These are phyloP conservation scores for Candida saitoana DNA, from an alignment of 805 yeast species.

Conservation along the genomic window DNA sequence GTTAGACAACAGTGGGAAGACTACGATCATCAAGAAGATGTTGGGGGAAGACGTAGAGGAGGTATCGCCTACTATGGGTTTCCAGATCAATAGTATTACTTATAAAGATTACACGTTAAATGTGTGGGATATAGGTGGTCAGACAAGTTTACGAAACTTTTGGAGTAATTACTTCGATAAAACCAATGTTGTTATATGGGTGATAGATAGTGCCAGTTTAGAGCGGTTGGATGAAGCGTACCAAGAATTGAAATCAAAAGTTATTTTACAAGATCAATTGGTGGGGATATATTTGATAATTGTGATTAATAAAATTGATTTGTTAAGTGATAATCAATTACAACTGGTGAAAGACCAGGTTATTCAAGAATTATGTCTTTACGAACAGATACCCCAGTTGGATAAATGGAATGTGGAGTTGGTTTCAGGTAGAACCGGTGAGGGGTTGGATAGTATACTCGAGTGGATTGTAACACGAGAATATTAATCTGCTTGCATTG, in stretches of 20 bases:
- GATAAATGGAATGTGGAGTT: conserved; percentile 24
- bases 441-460: conserved; percentile 21
- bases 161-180: conserved; percentile 87
- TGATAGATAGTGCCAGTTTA: conserved; percentile 63
- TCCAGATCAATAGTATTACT: conserved; percentile 63
- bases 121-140: conserved; percentile 86
- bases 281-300: conserved; percentile 65
- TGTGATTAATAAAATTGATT: conserved; percentile 72
- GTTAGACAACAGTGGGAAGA: conserved; percentile 87
- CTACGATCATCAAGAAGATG: conserved; percentile 67
- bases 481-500: conserved; percentile 10
- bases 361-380: conserved; percentile 15
- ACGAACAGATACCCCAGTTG: conserved; percentile 14
- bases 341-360: conserved; percentile 11
- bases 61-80: conserved; percentile 90
- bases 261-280: conserved; percentile 65
- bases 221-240: conserved; percentile 64
- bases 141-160: conserved; percentile 35
- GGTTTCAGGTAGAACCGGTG: conserved; percentile 36
- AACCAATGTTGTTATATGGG: conserved; percentile 77
- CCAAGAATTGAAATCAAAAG: conserved; percentile 55
- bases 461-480: conserved; percentile 24
- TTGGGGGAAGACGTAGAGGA: conserved; percentile 46
- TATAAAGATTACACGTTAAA: conserved; percentile 46
- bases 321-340: conserved; percentile 31